Evolutionary conservation across 139 green algal genomes (phyloP).

Genomic region (Volvox africanus): DNA sequence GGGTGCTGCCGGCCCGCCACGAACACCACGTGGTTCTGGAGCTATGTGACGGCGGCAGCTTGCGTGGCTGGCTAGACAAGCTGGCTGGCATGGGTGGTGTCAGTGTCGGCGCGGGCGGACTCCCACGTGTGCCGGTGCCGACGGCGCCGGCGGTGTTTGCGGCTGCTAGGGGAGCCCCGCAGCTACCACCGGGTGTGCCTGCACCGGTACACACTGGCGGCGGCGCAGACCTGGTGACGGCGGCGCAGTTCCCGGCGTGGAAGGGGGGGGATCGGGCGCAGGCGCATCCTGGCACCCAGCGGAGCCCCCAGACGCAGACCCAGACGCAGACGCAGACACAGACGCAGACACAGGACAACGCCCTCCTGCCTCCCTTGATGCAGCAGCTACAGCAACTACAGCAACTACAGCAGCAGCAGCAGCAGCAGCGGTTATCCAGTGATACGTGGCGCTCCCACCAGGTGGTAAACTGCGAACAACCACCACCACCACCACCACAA

Average conservation of each 20-base stretch:
- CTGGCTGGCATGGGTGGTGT: background rate
- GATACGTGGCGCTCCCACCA: no score
- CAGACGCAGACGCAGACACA: no score
- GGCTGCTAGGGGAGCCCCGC: background rate
- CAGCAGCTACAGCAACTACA: background rate
- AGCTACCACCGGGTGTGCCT: background rate
- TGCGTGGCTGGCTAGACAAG: constrained; percentile 19
- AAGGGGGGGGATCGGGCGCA: background rate
- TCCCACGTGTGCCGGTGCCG: background rate
- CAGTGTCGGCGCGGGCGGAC: background rate
- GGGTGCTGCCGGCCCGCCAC: constrained; percentile 8
- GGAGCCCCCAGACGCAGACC: background rate
- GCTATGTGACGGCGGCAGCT: constrained; percentile 44
- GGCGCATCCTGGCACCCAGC: background rate
- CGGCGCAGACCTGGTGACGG: background rate
- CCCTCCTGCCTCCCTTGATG: background rate
- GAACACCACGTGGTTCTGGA: constrained; percentile 48
- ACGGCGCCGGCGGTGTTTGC: no score
- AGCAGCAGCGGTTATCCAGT: no score
- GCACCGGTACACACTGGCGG: background rate
- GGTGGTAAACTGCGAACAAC: no score
- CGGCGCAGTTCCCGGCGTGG: background rate
- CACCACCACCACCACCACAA: no score
- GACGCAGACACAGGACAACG: background rate
- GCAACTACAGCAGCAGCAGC: background rate